A percentile compares a stretch with the other conserved stretches of the same genome.
These are phyloP conservation scores for Malania oleifera DNA, from an alignment of 164 flowering plant genomes.

Conservation along the genomic window DNA sequence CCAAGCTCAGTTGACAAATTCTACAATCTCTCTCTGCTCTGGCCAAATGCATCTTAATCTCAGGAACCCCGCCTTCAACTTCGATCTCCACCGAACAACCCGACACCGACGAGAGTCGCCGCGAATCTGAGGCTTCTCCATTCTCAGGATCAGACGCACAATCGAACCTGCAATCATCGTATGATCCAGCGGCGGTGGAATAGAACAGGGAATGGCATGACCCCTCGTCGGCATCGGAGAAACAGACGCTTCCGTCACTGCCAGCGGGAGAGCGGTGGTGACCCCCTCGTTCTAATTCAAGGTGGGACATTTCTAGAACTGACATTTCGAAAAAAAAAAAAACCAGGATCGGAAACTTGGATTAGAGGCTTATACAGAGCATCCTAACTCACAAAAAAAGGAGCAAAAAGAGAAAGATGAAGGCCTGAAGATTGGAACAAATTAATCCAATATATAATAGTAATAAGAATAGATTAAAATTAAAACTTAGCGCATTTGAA, in stretches of 20 bases:
- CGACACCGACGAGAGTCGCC: slow-evolving; percentile 47
- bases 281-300: slow-evolving; percentile 42
- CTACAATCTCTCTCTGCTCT: slow-evolving; percentile 73
- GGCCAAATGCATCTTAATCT: slow-evolving; percentile 48
- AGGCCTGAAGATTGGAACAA: background rate
- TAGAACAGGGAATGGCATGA: slow-evolving; percentile 53
- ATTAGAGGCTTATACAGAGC: background rate
- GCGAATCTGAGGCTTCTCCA: slow-evolving; percentile 28
- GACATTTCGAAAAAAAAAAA: slow-evolving; percentile 28
- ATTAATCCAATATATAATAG: background rate
- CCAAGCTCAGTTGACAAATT: slow-evolving; percentile 84
- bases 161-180: slow-evolving; percentile 46
- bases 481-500: slow-evolving; percentile 18
- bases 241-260: slow-evolving; percentile 35
- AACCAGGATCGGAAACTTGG: slow-evolving; percentile 6
- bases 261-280: slow-evolving; percentile 20
- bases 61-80: slow-evolving; percentile 28
- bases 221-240: slow-evolving; percentile 53
- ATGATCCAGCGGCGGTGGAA: slow-evolving; percentile 54
- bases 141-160: slow-evolving; percentile 42
- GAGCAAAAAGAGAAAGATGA: slow-evolving; percentile 3
- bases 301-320: slow-evolving; percentile 22
- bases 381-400: slow-evolving; percentile 6
- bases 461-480: background rate
- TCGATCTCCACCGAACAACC: slow-evolving; percentile 42